Conservation (phyloP, 495 filamentous ascomycete genomes). For the Penicillium macrosclerotiorum region DNA sequence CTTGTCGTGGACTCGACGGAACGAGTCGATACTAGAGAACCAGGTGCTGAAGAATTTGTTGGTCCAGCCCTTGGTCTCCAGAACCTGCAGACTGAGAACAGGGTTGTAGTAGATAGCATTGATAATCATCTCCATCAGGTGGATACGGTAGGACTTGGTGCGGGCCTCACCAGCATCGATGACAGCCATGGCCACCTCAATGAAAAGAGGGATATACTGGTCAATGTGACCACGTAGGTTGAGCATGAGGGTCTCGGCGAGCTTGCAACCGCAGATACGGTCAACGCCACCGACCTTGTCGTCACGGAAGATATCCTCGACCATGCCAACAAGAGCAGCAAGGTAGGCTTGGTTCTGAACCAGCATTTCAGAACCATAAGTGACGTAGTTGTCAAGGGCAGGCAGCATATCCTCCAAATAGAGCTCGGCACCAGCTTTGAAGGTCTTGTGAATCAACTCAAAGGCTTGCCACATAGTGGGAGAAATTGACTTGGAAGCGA, state of each 20-base stretch:
- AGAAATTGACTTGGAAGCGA: conserved; percentile 91
- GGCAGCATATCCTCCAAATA: conserved; percentile 99
- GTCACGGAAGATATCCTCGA: conserved; percentile 70
- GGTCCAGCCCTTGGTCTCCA: conserved; percentile 93
- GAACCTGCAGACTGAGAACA: conserved; percentile 70
- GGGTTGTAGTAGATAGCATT: conserved; percentile 98
- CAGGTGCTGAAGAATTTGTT: conserved; percentile 98
- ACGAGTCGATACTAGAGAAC: conserved; percentile 94
- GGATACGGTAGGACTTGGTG: conserved; percentile 84
- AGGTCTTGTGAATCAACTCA: conserved; percentile 91
- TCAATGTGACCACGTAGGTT: conserved; percentile 91
- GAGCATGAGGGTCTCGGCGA: conserved; percentile 95
- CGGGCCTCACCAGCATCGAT: conserved; percentile 69
- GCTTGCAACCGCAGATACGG: conserved; percentile 97
- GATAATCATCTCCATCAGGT: conserved; percentile 98
- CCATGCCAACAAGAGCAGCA: conserved; percentile 82
- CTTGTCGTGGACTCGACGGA: conserved; percentile 95
- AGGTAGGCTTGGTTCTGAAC: conserved; percentile 82
- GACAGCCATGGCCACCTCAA: conserved; percentile 82
- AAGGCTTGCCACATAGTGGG: conserved; percentile 98
- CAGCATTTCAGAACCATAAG: conserved; percentile 79
- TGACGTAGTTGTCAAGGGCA: conserved; percentile 93
- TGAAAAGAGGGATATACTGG: conserved; percentile 78
- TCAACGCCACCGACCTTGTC: conserved; percentile 92
- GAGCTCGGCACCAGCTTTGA: conserved; percentile 93